Base-by-base conservation (phyloP, 495 filamentous ascomycete species). In the Delitschia confertaspora region DNA sequence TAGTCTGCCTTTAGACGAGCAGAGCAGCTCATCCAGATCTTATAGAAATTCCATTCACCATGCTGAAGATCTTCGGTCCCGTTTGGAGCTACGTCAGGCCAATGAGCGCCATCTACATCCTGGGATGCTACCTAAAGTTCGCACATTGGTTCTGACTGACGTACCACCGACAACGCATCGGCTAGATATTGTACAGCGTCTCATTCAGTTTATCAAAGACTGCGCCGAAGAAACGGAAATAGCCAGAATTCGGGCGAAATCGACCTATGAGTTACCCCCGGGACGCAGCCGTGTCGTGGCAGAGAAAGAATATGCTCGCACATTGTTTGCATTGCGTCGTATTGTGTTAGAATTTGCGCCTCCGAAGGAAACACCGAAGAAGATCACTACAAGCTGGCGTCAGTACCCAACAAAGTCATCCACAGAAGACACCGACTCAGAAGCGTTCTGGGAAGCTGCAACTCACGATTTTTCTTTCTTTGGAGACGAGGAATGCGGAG, bases 401-500 rank as follows among this genome's bases (percentile, higher is more conserved):
- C 59, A 61, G 20, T 60, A 57, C 6, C 42, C 49, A 21, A 65
- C 62, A 0, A 74, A 69, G 44, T 79, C 76, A 22, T 71, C 71
- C 18, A 80, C 76, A 0, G 78, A 76, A 33, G 77, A 80, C 36
- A 58, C 69, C 6, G 78, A 82, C 47, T 69, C 66, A 8, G 78
- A 82, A 56, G 60, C 67, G 3, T 69, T 82, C 10, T 80, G 76
- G 75, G 65, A 72, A 24, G 75, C 74, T 17, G 72, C 74, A 6
- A 63, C 69, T 29, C 60, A 69, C 20, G 78, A 82, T 47, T 82
- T 79, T 47, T 77, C 73, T 27, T 82, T 82, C 61, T 82, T 82
- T 43, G 73, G 66, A 1, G 74, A 77, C 33, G 74, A 74, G 27
- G 76, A 79, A 55, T 74, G 70, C 21, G 72, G 72, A 4, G 60